Base-by-base conservation (phyloP, 768 basidiomycete species). In the Boletellus ananas region DNA sequence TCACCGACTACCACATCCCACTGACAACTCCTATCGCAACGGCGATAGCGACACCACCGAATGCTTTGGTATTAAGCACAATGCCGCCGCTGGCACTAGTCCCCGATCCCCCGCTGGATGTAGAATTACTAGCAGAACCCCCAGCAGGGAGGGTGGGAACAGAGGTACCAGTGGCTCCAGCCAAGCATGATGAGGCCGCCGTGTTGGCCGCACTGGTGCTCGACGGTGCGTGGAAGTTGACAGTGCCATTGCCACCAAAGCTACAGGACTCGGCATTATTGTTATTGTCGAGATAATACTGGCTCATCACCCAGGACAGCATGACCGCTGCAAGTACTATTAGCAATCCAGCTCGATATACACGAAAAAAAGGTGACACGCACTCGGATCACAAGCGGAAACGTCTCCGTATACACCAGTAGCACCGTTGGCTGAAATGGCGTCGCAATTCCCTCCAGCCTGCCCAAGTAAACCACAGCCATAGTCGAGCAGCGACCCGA, bases 201-300 rank as follows among this genome's bases (percentile, higher is more conserved):
- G 81, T 69, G 49, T 72, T 72, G 36, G 81, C 79, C 25, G 75
- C 74, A 10, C 75, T 69, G 14, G 69, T 70, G 41, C 66, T 62
- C 7, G 84, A 63, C 27, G 85, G 76, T 14, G 81, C 79, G 3
- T 61, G 63, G 14, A 72, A 11, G 59, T 89, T 88, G 55, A 90
- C 73, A 14, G 89, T 90, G 6, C 84, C 93, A 62, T 96, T 96
- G 8, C 93, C 91, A 45, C 68, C 67, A 64, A 96, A 95, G 72
- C 78, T 80, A 70, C 93, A 95, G 8, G 88, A 75, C 45, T 78
- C 72, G 16, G 71, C 61, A 47, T 83, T 70, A 54, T 79, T 77
- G 65, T 78, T 78, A 48, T 79, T 79, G 27, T 73, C 65, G 60
- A 87, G 81, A 62, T 85, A 94, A 66, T 79, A 92, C 51, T 83